Conservation (phyloP, 179 eudicot genomes). For the Pouteria campechiana region DNA sequence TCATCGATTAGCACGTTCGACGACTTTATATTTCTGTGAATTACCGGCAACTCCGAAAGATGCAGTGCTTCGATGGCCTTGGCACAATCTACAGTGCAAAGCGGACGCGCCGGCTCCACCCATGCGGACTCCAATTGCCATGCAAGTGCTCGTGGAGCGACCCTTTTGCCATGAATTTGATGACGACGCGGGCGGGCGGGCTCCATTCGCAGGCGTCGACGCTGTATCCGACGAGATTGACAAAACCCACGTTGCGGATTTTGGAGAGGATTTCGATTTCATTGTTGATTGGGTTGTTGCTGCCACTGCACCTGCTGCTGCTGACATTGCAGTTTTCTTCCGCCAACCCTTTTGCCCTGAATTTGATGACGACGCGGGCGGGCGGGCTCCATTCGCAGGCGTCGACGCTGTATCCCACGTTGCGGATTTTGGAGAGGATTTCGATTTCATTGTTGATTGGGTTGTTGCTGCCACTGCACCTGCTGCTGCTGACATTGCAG, state of each 20-base stretch:
- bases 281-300: constrained; percentile 21
- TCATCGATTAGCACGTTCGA: constrained; percentile 57
- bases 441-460: no score
- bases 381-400: no score
- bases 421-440: no score
- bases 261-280: constrained; percentile 56
- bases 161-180: constrained; percentile 76
- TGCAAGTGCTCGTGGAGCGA: constrained; percentile 58
- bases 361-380: no score
- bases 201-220: constrained; percentile 6
- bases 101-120: constrained; percentile 37
- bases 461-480: no score
- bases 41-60: constrained; percentile 44
- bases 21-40: constrained; percentile 80
- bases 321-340: no score
- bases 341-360: no score
- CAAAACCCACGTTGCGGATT: constrained; percentile 28
- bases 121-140: constrained; percentile 15
- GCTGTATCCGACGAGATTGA: constrained; percentile 54
- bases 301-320: no score
- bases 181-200: constrained; percentile 36
- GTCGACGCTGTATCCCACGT: no score
- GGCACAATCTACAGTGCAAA: constrained; percentile 45
- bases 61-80: constrained; percentile 48
- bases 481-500: no score